A percentile compares a stretch with the other conserved stretches of the same genome.
These are phyloP conservation scores for Sphaerulina populicola DNA, from an alignment of 2,329 filamentous ascomycete genomes.

Conservation along the genomic window DNA sequence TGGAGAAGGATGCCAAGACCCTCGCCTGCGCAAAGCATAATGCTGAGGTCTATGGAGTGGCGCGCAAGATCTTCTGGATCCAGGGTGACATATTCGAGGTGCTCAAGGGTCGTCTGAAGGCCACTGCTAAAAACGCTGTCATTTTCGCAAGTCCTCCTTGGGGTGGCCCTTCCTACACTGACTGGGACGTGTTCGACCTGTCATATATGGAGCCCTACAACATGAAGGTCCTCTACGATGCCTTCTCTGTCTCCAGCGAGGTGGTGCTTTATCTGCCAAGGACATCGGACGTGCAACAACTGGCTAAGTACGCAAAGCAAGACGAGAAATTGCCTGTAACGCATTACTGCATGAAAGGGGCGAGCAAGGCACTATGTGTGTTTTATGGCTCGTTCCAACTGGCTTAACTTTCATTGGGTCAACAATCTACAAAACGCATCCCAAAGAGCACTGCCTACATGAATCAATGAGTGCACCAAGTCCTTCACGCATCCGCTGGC, in stretches of 20 bases:
- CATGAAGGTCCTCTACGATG: conserved; percentile 52
- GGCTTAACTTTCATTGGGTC: background rate
- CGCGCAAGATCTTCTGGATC: conserved; percentile 73
- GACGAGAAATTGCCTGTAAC: conserved; percentile 60
- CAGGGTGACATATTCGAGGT: conserved; percentile 78
- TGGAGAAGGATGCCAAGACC: conserved; percentile 73
- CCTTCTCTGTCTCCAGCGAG: conserved; percentile 50
- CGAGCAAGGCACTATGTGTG: conserved; percentile 66
- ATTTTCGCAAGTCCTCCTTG: conserved; percentile 67
- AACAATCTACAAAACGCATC: background rate
- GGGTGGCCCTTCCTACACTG: conserved; percentile 60
- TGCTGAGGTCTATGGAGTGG: conserved; percentile 73
- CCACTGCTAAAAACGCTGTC: conserved; percentile 46
- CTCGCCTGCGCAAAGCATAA: conserved; percentile 90
- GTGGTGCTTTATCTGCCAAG: conserved; percentile 76
- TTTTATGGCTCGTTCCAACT: conserved; percentile 48
- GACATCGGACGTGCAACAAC: conserved; percentile 71
- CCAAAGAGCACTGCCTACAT: background rate
- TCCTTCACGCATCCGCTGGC: background rate
- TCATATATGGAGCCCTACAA: conserved; percentile 82
- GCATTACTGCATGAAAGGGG: conserved; percentile 86
- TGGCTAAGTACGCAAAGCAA: conserved; percentile 45
- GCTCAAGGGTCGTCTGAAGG: conserved; percentile 47
- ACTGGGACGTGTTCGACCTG: conserved; percentile 69
- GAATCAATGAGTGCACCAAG: too few species aligned